These are phyloP conservation scores for maize (Zea mays) DNA, from an alignment of 176 grass and related monocot species.

Conservation along the genomic window DNA sequence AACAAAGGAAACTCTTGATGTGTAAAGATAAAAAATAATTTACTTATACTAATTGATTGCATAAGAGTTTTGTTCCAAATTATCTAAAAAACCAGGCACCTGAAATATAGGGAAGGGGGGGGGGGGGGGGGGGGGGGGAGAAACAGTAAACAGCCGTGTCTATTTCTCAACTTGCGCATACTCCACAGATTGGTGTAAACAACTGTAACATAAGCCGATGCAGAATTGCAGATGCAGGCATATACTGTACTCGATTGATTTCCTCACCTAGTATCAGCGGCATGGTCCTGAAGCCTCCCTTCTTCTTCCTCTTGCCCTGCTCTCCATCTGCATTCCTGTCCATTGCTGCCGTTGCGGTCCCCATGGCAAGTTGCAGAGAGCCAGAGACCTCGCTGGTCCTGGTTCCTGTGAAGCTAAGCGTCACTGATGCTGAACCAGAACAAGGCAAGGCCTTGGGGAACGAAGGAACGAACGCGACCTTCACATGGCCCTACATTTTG, in stretches of 20 bases:
- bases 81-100: no score
- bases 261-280: conserved; percentile 70
- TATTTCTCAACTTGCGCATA: neutral
- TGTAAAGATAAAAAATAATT: no score
- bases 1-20: no score
- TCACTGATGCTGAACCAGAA: neutral
- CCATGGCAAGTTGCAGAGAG: conserved; percentile 28
- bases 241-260: neutral
- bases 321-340: conserved; percentile 31
- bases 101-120: no score
- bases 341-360: neutral
- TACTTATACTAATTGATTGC: no score
- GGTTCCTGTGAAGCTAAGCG: neutral
- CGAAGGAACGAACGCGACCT: neutral
- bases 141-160: neutral
- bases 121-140: no score
- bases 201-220: neutral
- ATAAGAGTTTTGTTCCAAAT: no score
- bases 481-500: conserved; percentile 24
- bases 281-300: conserved; percentile 78
- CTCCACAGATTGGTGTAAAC: neutral
- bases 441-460: neutral
- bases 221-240: no score
- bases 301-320: conserved; percentile 42
- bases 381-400: neutral